A percentile compares a stretch with the other conserved stretches of the same genome.
Conservation (phyloP, 257 asterid species). For the Primulina tabacum region DNA sequence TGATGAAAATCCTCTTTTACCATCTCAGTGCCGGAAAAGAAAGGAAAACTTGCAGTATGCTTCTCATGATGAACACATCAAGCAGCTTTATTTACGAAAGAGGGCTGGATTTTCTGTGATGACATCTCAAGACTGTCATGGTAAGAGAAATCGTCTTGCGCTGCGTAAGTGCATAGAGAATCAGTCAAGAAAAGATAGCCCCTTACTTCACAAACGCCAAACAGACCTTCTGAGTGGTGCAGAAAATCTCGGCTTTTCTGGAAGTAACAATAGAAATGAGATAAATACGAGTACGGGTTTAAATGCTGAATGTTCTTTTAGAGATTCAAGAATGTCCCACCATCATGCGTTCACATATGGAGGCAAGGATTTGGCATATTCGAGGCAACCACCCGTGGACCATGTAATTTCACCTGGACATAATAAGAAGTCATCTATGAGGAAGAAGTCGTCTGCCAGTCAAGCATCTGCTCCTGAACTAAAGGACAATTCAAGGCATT, state of each 20-base stretch:
- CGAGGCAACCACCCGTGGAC: constrained; percentile 30
- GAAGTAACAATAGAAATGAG: constrained; percentile 33
- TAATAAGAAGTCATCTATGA: constrained; percentile 51
- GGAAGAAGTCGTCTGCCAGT: constrained; percentile 41
- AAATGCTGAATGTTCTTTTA: constrained; percentile 26
- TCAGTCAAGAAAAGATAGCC: constrained; percentile 31
- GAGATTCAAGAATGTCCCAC: constrained; percentile 30
- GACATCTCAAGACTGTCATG: constrained; percentile 27
- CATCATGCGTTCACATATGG: constrained; percentile 29
- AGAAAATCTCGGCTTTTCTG: constrained; percentile 30
- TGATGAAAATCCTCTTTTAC: constrained; percentile 33
- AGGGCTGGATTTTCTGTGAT: constrained; percentile 30
- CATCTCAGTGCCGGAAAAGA: constrained; percentile 39
- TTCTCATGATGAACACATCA: constrained; percentile 33
- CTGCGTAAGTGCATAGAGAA: constrained; percentile 34
- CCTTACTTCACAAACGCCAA: constrained; percentile 21
- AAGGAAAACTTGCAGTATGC: constrained; percentile 31
- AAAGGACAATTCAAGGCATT: constrained; percentile 32
- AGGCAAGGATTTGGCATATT: constrained; percentile 34
- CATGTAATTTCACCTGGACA: constrained; percentile 36
- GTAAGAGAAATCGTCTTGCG: constrained; percentile 30
- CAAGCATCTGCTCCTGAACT: constrained; percentile 37
- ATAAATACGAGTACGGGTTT: constrained; percentile 17
- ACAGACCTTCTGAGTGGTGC: constrained; percentile 25
- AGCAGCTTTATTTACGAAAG: constrained; percentile 38